Conservation (phyloP, 331 rosid genomes). For the Quercus lobata region DNA sequence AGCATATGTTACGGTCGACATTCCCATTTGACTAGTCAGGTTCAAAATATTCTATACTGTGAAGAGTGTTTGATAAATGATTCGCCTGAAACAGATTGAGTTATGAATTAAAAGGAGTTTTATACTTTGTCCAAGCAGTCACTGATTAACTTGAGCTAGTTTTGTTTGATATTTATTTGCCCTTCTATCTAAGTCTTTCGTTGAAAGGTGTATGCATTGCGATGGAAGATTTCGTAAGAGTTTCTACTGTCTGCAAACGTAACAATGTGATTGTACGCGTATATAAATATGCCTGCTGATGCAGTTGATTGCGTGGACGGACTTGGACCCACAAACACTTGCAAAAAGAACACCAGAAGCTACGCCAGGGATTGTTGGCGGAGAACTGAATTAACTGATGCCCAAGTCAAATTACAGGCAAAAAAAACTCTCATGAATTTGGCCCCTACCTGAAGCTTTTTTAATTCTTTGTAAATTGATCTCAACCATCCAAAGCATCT, state of each 20-base stretch:
- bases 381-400: too few species aligned
- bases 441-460: too few species aligned
- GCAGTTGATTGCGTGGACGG: too few species aligned
- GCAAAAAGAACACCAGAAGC: too few species aligned
- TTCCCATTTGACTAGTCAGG: constrained; percentile 33
- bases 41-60: constrained; percentile 27
- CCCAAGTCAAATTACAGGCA: too few species aligned
- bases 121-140: not conserved
- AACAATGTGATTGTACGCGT: too few species aligned
- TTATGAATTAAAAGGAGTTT: not conserved
- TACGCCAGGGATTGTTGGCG: too few species aligned
- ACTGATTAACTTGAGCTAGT: not conserved
- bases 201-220: not conserved
- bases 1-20: constrained; percentile 46
- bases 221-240: not conserved
- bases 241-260: not conserved
- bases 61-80: constrained; percentile 9
- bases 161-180: not conserved
- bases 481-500: too few species aligned
- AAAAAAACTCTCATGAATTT: too few species aligned
- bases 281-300: too few species aligned
- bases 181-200: not conserved
- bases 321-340: too few species aligned
- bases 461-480: too few species aligned
- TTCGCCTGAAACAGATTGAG: not conserved